phyloP scores from a whole-genome alignment of 2,329 filamentous ascomycete species.

The Colletotrichum sp. region DNA sequence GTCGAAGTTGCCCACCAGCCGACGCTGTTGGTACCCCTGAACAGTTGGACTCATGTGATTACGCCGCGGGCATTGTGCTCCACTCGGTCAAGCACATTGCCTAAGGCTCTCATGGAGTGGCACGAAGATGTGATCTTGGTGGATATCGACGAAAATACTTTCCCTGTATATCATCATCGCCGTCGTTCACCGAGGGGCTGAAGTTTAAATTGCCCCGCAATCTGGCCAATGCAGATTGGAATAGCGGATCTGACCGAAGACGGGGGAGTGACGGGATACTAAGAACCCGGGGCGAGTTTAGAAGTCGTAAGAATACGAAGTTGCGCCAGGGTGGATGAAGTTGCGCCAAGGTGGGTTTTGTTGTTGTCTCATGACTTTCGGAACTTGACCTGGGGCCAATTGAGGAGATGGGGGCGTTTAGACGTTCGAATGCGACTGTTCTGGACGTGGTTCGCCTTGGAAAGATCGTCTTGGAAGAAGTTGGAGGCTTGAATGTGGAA shows the following conservation, averaged over 20 bases:
- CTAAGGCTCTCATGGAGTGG: neutral
- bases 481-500: neutral
- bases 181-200: neutral
- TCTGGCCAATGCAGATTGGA: neutral
- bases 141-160: neutral
- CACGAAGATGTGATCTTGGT: neutral
- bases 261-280: neutral
- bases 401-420: neutral
- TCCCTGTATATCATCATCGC: neutral
- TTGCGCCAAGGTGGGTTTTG: neutral
- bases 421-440: neutral
- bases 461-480: neutral
- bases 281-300: neutral
- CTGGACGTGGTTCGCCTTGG: neutral
- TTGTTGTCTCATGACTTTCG: neutral
- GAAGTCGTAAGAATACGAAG: neutral
- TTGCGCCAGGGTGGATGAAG: neutral
- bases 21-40: neutral
- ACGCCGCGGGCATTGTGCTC: neutral
- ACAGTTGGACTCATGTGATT: neutral
- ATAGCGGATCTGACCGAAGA: neutral
- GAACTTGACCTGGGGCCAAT: neutral
- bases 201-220: neutral
- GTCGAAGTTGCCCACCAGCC: neutral
- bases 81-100: neutral